A percentile compares a stretch with the other conserved stretches of the same genome.
Conservation (phyloP, 768 basidiomycete genomes). For the Boletus rufocinnamomeus region DNA sequence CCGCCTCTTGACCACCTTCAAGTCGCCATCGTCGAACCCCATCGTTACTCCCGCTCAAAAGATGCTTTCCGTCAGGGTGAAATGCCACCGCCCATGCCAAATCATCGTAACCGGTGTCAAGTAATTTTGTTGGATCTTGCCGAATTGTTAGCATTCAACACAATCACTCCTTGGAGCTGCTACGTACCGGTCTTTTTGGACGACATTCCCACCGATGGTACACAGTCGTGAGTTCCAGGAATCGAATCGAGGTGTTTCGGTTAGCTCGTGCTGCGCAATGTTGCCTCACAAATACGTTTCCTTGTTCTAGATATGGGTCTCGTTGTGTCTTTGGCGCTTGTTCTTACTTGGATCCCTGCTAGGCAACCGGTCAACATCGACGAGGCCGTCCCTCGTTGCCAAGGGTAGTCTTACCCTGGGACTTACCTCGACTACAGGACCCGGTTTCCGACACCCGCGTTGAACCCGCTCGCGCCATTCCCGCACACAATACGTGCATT, state of each 20-base stretch:
- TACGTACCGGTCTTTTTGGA: not conserved
- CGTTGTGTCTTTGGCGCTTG: not conserved
- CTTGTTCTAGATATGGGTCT: not conserved
- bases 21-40: not conserved
- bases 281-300: not conserved
- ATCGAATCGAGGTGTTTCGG: not conserved
- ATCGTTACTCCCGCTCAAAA: not conserved
- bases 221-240: not conserved
- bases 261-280: not conserved
- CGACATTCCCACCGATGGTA: not conserved
- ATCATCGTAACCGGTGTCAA: not conserved
- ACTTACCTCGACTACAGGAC: too few relatives aligned
- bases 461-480: too few relatives aligned
- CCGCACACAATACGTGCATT: too few relatives aligned
- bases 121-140: not conserved
- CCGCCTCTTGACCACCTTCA: not conserved
- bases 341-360: not conserved
- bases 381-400: not conserved
- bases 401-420: too few relatives aligned
- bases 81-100: not conserved
- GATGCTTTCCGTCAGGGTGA: not conserved
- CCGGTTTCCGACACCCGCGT: too few relatives aligned
- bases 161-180: not conserved
- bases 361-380: too few relatives aligned
- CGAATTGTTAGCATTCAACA: not conserved